These are phyloP conservation scores for Pestalotiopsis fici DNA, from an alignment of 2,329 filamentous ascomycete genomes.

Conservation along the genomic window DNA sequence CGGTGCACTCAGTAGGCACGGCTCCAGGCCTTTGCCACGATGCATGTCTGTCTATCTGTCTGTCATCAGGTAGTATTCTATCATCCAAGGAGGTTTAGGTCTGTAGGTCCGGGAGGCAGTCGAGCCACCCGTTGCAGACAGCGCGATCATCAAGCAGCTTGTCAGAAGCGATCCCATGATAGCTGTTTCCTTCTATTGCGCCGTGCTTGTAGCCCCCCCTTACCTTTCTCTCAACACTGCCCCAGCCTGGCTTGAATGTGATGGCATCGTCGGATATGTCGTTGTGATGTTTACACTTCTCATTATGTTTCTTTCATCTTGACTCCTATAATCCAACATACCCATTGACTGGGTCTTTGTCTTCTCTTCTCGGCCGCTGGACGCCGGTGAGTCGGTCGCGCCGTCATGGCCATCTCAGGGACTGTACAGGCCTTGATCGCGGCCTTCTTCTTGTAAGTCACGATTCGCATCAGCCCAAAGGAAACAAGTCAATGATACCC, in stretches of 20 bases:
- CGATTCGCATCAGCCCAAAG: background rate
- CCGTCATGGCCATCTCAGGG: conserved; percentile 46
- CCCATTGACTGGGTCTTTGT: conserved; percentile 50
- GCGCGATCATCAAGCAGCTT: background rate
- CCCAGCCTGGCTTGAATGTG: background rate
- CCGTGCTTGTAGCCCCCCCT: background rate
- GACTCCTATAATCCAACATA: conserved; percentile 31
- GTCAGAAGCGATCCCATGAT: background rate
- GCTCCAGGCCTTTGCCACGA: background rate
- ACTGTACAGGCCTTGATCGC: conserved; percentile 51
- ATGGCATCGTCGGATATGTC: conserved; percentile 1
- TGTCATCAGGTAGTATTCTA: background rate
- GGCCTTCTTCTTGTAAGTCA: conserved; percentile 56
- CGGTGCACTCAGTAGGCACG: background rate
- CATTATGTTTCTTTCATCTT: conserved; percentile 27
- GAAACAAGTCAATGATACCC: too few species aligned
- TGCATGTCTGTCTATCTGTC: background rate
- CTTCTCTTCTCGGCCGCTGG: conserved; percentile 25
- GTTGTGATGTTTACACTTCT: conserved; percentile 3
- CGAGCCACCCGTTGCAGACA: background rate
- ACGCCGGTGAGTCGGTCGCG: conserved; percentile 22
- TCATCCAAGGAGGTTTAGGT: background rate
- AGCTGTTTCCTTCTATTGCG: background rate
- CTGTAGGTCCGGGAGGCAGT: background rate
- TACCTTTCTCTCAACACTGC: conserved; percentile 2